These are phyloP conservation scores for Elsinoe arachidis DNA, from an alignment of 2,329 filamentous ascomycete species.

Conservation along the genomic window DNA sequence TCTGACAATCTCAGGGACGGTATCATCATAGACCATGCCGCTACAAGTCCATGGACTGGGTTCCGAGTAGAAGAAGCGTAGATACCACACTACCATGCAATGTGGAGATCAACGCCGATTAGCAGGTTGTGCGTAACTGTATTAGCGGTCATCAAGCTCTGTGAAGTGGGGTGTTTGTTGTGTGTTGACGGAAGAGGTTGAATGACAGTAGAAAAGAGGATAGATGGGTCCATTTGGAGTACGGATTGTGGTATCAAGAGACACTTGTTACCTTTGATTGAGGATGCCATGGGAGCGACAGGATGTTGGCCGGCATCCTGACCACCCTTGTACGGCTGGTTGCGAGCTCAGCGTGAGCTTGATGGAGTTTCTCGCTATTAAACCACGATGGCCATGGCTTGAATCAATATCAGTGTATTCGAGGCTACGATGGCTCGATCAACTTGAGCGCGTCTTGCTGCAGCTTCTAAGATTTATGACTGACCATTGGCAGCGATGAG, in stretches of 20 bases:
- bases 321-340: not conserved
- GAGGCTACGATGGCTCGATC: no score
- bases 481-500: no score
- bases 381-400: not conserved
- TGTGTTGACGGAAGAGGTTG: not conserved
- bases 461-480: no score
- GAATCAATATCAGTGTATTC: not conserved
- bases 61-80: not conserved
- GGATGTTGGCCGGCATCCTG: not conserved
- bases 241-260: not conserved
- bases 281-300: not conserved
- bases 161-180: not conserved
- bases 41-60: not conserved
- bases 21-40: conserved; percentile 10
- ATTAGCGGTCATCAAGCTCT: not conserved
- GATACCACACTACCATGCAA: conserved; percentile 11
- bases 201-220: not conserved
- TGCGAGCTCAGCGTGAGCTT: no score
- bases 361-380: no score
- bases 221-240: not conserved
- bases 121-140: not conserved
- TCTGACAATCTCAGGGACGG: conserved; percentile 8
- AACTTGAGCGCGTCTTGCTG: no score
- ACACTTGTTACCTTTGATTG: not conserved
- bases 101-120: not conserved